Evolutionary conservation across 768 basidiomycete genomes (phyloP).

Genomic region (Tricholoma sp.): DNA sequence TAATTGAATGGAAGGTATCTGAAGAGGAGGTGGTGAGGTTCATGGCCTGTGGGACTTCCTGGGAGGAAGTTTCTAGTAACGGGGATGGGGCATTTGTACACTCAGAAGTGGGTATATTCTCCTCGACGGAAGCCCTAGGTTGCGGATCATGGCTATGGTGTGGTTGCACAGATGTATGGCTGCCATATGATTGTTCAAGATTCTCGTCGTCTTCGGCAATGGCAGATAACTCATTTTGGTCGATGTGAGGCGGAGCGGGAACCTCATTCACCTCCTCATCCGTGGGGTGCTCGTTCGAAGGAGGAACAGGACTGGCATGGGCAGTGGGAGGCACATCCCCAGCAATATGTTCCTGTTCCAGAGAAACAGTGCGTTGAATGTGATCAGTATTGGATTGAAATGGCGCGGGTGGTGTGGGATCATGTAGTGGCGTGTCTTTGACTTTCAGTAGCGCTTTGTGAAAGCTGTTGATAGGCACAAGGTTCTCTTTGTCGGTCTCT

Average conservation of each 20-base stretch:
- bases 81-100: not conserved
- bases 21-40: conserved; percentile 26
- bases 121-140: not conserved
- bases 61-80: not conserved
- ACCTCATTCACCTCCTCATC: not conserved
- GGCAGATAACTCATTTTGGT: conserved; percentile 53
- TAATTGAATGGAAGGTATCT: conserved; percentile 33
- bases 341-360: not conserved
- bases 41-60: conserved; percentile 3
- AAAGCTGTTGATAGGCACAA: conserved; percentile 39
- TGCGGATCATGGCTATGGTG: not conserved
- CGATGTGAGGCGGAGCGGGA: conserved; percentile 9
- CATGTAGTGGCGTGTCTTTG: conserved; percentile 13
- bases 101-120: not conserved
- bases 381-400: not conserved
- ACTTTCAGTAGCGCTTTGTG: conserved; percentile 39
- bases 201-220: conserved; percentile 70
- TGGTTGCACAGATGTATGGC: conserved; percentile 8
- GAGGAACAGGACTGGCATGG: not conserved
- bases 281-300: not conserved
- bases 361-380: not conserved
- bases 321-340: not conserved
- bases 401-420: not conserved
- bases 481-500: conserved; percentile 32
- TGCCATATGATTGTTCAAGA: conserved; percentile 31